A percentile compares a stretch with the other conserved stretches of the same genome.
Evolutionary conservation across 805 yeast species (phyloP).

Genomic region (Sugiyamaella mastotermitis): DNA sequence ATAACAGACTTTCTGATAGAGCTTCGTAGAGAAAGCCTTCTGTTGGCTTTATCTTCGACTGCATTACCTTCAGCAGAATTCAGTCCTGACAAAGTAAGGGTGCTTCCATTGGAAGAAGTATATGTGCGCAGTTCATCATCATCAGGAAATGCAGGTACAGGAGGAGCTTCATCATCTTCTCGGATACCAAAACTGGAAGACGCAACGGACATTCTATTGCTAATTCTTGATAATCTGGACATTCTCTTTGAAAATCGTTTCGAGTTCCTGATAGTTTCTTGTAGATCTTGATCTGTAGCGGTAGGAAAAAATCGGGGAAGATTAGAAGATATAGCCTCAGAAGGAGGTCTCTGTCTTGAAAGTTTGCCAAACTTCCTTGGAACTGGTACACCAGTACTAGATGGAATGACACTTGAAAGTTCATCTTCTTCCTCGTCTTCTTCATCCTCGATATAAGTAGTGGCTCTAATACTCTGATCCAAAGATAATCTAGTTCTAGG

Average conservation of each 20-base stretch:
- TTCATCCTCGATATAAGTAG: conserved; percentile 1
- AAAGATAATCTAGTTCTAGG: conserved; percentile 3
- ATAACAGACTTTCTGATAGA: conserved; percentile 8
- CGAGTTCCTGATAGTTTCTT: conserved; percentile 77
- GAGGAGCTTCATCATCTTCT: conserved; percentile 20
- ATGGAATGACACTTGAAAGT: not conserved
- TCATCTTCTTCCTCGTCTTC: conserved; percentile 12
- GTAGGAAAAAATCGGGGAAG: conserved; percentile 89
- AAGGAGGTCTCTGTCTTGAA: conserved; percentile 83
- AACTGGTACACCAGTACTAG: not conserved
- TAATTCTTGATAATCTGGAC: conserved; percentile 36
- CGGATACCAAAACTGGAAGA: conserved; percentile 22
- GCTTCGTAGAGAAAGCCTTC: conserved; percentile 4
- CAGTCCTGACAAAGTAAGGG: not conserved
- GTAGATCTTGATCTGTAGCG: conserved; percentile 62
- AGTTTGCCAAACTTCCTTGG: conserved; percentile 5
- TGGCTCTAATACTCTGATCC: conserved; percentile 6
- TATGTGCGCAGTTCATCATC: not conserved
- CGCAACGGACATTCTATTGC: conserved; percentile 26
- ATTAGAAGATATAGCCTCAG: conserved; percentile 84
- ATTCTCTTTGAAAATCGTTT: conserved; percentile 69
- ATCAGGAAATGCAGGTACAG: conserved; percentile 12
- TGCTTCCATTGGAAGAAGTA: not conserved
- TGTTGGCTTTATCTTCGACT: not conserved
- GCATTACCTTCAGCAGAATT: not conserved